Evolutionary conservation across 306 rosid genomes (phyloP), one percentile per base, ranked within the genome.

Genomic region (Clitoria ternatea): DNA sequence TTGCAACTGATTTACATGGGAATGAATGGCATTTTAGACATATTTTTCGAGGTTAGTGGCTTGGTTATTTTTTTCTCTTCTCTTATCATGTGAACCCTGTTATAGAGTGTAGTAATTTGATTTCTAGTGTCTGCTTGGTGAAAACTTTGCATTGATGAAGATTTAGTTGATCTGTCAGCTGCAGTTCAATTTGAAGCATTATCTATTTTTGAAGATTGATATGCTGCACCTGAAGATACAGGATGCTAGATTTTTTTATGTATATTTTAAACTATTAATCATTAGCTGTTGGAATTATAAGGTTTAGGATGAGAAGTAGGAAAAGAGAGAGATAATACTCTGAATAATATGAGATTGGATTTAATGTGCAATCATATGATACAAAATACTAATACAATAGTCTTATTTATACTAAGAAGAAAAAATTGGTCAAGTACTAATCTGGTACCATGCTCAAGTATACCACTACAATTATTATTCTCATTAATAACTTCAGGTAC

Each of bases 31-130:
- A 59, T 33, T 59, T 59, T 59, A 32, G 65, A 33, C 65, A 59
- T 59, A 59, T 59, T 59, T 59, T 59, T 59, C 65, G 65, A 15
- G 65, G 65, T 59, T 57, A 59, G 65, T 59, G 33, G 43, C 43
- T 55, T 55, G 13, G 27, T 15, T 30, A 17, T 7, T 57, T 14
- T 14, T 30, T n/a, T 30, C 7, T 57, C 24, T 17, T 15, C 17
- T 30, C 15, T 15, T 56, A 14, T 56, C 40, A 7, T 4, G 9
- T 56, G 23, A 56, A 27, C 39, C 39, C 22, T 55, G 22, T 56
- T 7, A 12, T 30, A 17, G 64, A 30, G 27, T 59, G 6, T 15
- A 13, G 27, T 26, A 27, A n/a, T 54, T 54, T 24, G 15, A 53
- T 23, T 53, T 53, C 10, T 53, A 53, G 59, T 52, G 59, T 52